Evolutionary conservation across 176 grass and related monocot genomes (phyloP), one percentile per base, ranked within the genome.

Genomic region (Carex scoparia): DNA sequence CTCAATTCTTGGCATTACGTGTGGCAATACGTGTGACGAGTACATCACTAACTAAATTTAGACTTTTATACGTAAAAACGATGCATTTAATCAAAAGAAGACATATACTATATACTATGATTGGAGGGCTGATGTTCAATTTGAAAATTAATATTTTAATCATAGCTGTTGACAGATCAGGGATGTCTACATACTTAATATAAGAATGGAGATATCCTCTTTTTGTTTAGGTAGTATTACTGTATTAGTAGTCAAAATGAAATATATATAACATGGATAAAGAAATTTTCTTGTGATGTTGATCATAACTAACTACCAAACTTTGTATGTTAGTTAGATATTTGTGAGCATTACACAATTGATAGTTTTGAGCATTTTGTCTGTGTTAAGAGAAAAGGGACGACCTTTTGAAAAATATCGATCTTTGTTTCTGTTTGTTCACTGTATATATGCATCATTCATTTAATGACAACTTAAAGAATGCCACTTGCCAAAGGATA

Each of bases 391-490:
- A 57, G 5, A 72, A 44, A 7, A 7, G 69, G 3, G 18, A 72
- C 6, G 3, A 72, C 48, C 27, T 46, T 46, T 46, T 48, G 14
- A 72, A 63, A 72, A 46, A 23, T 23, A 23, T 23, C 23, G 48
- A 72, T 72, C 69, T 72, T 72, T 2, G 40, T 46, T 72, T 72
- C 31, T 44, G 40, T 49, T 4, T 18, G 7, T 72, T 48, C 38
- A 72, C 38, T 72, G 7, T 46, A 23, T 23, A 23, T 23, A 72
- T 78, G 19, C 48, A 77, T 57, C 4, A 75, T 23, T 14, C 37
- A 81, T 81, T 37, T 15, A 62, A 81, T 62, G 79, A 81, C 35
- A 81, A 81, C n/a, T 57, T 46, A 64, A 44, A 46, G 11, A 55
- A 4, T 31, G 40, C 67, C 67, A 69, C 28, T 7, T 56, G 38